phyloP scores from a whole-genome alignment of 306 rosid species.

The Prinsepia uniflora region DNA sequence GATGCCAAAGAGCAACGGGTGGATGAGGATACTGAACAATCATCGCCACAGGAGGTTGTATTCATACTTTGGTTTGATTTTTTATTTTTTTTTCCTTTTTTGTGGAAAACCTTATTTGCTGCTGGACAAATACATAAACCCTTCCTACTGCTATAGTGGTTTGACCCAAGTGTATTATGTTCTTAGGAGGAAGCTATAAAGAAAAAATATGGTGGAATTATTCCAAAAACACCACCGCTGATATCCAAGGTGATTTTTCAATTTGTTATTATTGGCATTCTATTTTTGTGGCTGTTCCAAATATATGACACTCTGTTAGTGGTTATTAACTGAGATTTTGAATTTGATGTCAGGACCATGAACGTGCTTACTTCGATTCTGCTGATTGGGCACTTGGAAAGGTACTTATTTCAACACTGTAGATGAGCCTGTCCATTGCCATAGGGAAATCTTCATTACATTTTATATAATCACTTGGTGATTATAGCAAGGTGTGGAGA shows the following conservation, averaged over 20 bases:
- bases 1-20: conserved; percentile 45
- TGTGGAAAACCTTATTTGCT: neutral
- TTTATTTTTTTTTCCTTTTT: neutral
- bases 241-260: conserved; percentile 64
- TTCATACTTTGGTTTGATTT: conserved; percentile 11
- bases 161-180: conserved; percentile 29
- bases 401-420: conserved; percentile 40
- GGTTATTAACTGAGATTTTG: conserved; percentile 19
- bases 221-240: conserved; percentile 87
- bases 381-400: conserved; percentile 99
- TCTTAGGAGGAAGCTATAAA: conserved; percentile 67
- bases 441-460: neutral
- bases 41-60: conserved; percentile 58
- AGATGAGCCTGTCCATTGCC: conserved; percentile 17
- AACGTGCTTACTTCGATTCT: conserved; percentile 95
- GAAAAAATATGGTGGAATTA: conserved; percentile 90
- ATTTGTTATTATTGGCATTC: neutral
- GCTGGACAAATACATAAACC: neutral
- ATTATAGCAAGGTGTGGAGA: conserved; percentile 82
- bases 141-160: conserved; percentile 1
- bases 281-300: neutral
- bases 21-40: conserved; percentile 34
- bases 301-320: neutral
- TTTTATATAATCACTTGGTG: conserved; percentile 2
- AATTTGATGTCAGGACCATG: conserved; percentile 71